Evolutionary conservation across 352 stramenopile genomes (phyloP), one percentile per base, ranked within the genome.

Genomic region (Globisporangium lucens): DNA sequence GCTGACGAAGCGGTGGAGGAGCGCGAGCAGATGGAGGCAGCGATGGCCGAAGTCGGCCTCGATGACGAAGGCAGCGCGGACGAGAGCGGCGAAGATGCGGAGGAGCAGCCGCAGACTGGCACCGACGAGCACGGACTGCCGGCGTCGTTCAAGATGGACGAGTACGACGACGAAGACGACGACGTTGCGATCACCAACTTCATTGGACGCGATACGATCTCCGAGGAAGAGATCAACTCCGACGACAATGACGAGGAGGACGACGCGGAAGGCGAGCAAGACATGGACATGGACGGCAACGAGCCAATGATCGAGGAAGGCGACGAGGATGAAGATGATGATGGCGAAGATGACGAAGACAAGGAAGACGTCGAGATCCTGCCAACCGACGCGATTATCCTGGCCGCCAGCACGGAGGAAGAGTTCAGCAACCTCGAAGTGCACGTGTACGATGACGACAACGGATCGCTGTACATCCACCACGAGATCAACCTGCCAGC

Each of bases 401-500:
- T 99, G 15, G 91, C 98, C 9, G 97, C 97, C 58, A 98, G 97
- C 74, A 99, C 97, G 15, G 97, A 99, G 70, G 97, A 99, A 61
- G 97, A 99, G 74, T 99, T 98, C 75, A 99, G 97, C 70, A 97
- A 95, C 57, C 83, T 99, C 29, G 98, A 99, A 77, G 89, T 99
- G 66, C 97, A 99, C 68, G 92, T 99, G 5, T 99, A 99, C 78
- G 97, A 99, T 68, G 90, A 98, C 63, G 85, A 98, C 66, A 97
- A 89, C 10, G 97, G 95, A 8, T 98, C 98, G 68, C 76, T 99
- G 58, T 99, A 99, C 80, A 96, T 99, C 43, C 98, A 99, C 85
- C 98, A 99, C 83, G 98, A 99, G 76, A 99, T 99, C 79, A 97
- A 98, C 55, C 77, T 99, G 43, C 97, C 97, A 4, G 95, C 97